Conservation (phyloP, 345 rosid species). For the Brassica incana region DNA sequence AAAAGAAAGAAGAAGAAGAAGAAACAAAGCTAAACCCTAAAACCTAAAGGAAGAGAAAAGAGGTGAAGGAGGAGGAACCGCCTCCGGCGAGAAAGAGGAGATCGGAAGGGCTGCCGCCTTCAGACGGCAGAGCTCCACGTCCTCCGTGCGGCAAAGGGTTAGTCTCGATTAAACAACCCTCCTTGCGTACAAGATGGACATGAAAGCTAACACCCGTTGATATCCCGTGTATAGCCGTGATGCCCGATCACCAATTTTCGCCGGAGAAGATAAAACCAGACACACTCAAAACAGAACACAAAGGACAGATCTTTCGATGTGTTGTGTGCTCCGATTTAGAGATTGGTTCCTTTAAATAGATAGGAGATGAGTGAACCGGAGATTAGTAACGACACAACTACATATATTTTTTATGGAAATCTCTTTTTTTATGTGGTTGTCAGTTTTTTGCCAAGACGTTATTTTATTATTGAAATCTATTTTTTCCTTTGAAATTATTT, state of each 20-base stretch:
- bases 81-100: constrained; percentile 99
- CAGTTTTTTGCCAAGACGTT: too few relatives aligned
- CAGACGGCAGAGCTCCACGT: constrained; percentile 99
- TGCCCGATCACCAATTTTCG: constrained; percentile 58
- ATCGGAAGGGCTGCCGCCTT: constrained; percentile 99
- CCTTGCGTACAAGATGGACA: constrained; percentile 80
- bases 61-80: constrained; percentile 40
- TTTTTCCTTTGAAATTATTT: too few relatives aligned
- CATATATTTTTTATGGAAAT: too few relatives aligned
- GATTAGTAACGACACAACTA: too few relatives aligned
- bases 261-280: constrained; percentile 5
- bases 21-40: constrained; percentile 3
- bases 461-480: too few relatives aligned
- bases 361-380: constrained; percentile 44
- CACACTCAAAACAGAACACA: background rate
- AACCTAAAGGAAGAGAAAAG: constrained; percentile 16
- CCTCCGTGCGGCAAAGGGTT: constrained; percentile 99
- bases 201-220: constrained; percentile 47
- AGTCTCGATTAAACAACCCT: constrained; percentile 62
- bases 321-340: background rate
- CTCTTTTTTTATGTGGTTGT: too few relatives aligned
- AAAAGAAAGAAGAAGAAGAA: too few relatives aligned
- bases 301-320: constrained; percentile 2
- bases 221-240: constrained; percentile 95
- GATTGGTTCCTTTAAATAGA: constrained; percentile 34